Conservation (phyloP, 2,329 filamentous ascomycete genomes). For the Cyphellophora attinorum region DNA sequence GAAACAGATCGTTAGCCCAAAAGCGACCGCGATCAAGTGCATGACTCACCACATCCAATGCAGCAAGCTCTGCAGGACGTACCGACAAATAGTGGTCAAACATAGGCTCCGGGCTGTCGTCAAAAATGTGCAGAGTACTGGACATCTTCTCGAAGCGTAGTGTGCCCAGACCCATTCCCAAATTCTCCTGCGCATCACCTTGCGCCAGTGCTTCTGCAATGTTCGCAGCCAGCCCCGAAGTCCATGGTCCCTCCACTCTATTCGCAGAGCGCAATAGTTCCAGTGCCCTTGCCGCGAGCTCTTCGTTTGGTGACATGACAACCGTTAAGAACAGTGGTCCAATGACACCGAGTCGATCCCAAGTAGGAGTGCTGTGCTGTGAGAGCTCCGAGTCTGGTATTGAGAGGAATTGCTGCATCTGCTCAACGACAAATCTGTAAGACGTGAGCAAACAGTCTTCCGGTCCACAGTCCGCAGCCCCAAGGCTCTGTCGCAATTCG, state of each 20-base stretch:
- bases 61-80: slow-evolving; percentile 1
- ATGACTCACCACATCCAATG: neutral
- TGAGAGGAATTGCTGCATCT: slow-evolving; percentile 8
- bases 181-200: neutral
- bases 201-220: slow-evolving; percentile 9
- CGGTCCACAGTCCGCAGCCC: neutral
- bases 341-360: slow-evolving; percentile 8
- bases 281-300: slow-evolving; percentile 6
- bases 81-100: slow-evolving; percentile 2
- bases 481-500: neutral
- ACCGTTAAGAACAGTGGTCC: slow-evolving; percentile 7
- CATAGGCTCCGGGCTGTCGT: neutral
- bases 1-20: too few relatives aligned
- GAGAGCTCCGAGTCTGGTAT: slow-evolving; percentile 1
- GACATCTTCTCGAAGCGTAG: neutral
- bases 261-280: slow-evolving; percentile 5
- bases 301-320: slow-evolving; percentile 3
- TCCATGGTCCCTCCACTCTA: slow-evolving; percentile 9
- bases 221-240: slow-evolving; percentile 5
- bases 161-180: neutral
- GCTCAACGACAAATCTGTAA: slow-evolving; percentile 6
- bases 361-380: slow-evolving; percentile 1
- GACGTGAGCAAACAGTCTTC: slow-evolving; percentile 4
- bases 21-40: too few relatives aligned
- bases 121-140: neutral